These are phyloP conservation scores for Aspergillus incahuasiensis DNA, from an alignment of 495 filamentous ascomycete genomes.

Conservation along the genomic window DNA sequence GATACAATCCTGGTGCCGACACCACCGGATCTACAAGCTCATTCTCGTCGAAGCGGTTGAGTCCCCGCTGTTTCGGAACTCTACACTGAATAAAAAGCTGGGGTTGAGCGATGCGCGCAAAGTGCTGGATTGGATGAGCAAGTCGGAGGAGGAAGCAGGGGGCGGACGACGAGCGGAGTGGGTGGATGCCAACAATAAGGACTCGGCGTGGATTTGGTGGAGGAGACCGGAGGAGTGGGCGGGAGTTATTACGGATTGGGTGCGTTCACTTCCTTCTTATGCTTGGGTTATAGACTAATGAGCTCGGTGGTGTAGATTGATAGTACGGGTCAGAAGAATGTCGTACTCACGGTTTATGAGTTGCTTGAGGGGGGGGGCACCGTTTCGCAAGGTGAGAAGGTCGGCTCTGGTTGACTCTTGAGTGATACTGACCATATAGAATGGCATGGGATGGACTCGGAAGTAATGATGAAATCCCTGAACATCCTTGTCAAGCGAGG, in stretches of 20 bases:
- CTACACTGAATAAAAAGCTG: slow-evolving; percentile 51
- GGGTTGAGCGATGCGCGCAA: slow-evolving; percentile 56
- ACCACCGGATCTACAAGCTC: slow-evolving; percentile 68
- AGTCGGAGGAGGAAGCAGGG: slow-evolving; percentile 54
- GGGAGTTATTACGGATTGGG: slow-evolving; percentile 55
- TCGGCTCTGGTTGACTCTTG: background rate
- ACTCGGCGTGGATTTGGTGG: slow-evolving; percentile 64
- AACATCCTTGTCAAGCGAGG: slow-evolving; percentile 77
- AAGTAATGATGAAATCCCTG: slow-evolving; percentile 73
- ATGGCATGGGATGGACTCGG: slow-evolving; percentile 82
- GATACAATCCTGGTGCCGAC: slow-evolving; percentile 76
- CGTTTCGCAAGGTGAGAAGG: slow-evolving; percentile 47
- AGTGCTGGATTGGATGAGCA: slow-evolving; percentile 70
- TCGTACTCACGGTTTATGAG: slow-evolving; percentile 75
- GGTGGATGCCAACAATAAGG: slow-evolving; percentile 42
- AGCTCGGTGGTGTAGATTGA: slow-evolving; percentile 49
- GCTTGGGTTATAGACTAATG: background rate
- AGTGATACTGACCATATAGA: slow-evolving; percentile 45
- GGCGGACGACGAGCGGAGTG: slow-evolving; percentile 63
- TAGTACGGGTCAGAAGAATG: slow-evolving; percentile 65
- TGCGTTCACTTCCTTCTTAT: slow-evolving; percentile 23
- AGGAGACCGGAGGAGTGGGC: slow-evolving; percentile 72
- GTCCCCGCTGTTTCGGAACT: slow-evolving; percentile 55
- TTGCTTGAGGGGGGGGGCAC: slow-evolving; percentile 64
- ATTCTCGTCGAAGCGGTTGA: slow-evolving; percentile 57